Base-by-base conservation (phyloP, 768 basidiomycete genomes). In the Aureoboletus auriporus region DNA sequence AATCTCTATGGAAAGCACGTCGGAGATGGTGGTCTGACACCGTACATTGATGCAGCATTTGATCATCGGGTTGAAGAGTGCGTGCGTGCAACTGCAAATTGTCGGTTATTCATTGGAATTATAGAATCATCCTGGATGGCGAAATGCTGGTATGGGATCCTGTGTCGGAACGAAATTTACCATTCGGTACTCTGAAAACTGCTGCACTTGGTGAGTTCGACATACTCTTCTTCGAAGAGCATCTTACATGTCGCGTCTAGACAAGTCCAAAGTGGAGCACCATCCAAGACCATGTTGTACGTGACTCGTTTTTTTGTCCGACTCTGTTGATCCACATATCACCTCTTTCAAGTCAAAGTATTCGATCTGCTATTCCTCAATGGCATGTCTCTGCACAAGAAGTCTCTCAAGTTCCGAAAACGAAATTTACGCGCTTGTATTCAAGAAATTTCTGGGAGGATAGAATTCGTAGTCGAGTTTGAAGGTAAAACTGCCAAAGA, bases 121-220 rank as follows among this genome's bases (percentile, higher is more conserved):
- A 4, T 49, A 97, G 95, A 42, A 86, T 95, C 57, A 90, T 98
- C 40, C 67, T 99, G 12, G 96, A 99, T 57, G 96, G 96, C 0
- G 96, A 99, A 66, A 98, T 99, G 95, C 72, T 99, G 29, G 95
- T 97, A 3, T 98, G 89, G 89, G 96, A 98, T 66, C 95, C 95
- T 0, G 74, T 87, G 4, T 84, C 90, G 1, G 85, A 87, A 58
- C 82, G 89, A 17, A 89, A 91, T 60, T 71, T 96, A 16, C 91
- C 95, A 0, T 98, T 99, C 53, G 96, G 96, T 2, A 89, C 83
- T 0, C 71, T 99, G 42, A 99, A 99, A 69, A 90, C 93, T 0
- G 92, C 93, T 37, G 94, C 94, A 0, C 71, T 86, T 13, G 89
- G 91, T 92, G 50, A 53, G 14, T n/a, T 28, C 1, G 12, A 11